These are phyloP conservation scores for Cryphonectria naterciae DNA, from an alignment of 2,329 filamentous ascomycete species.

Conservation along the genomic window DNA sequence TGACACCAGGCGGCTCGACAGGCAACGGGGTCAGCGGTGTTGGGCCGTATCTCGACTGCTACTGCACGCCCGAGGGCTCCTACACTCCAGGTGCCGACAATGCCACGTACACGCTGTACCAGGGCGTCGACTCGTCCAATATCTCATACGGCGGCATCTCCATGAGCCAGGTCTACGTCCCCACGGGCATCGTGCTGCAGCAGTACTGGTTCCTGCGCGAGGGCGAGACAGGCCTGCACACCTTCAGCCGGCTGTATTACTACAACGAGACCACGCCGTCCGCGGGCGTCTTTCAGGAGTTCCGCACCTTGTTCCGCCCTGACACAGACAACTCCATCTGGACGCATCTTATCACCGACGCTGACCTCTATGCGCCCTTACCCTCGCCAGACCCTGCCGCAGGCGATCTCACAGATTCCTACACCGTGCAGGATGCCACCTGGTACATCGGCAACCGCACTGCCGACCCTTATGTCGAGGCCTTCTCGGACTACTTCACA, in stretches of 20 bases:
- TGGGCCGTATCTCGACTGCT: constrained; percentile 52
- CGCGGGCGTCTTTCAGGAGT: constrained; percentile 62
- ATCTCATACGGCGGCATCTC: constrained; percentile 61
- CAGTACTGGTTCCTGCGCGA: constrained; percentile 69
- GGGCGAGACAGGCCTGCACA: constrained; percentile 65
- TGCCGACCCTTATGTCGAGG: constrained; percentile 57
- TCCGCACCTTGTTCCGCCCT: constrained; percentile 64
- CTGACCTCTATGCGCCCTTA: constrained; percentile 56
- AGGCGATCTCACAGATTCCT: constrained; percentile 46
- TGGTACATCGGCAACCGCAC: constrained; percentile 62
- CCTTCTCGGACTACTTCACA: constrained; percentile 65
- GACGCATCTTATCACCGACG: constrained; percentile 65
- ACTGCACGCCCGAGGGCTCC: constrained; percentile 61
- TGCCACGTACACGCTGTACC: constrained; percentile 54
- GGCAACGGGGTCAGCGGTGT: constrained; percentile 24
- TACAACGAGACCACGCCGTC: constrained; percentile 60
- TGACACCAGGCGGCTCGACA: constrained; percentile 26
- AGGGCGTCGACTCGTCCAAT: constrained; percentile 53
- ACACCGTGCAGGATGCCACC: constrained; percentile 64
- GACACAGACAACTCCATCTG: constrained; percentile 62
- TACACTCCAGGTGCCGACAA: constrained; percentile 59
- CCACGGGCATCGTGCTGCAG: constrained; percentile 62
- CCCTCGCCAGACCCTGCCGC: constrained; percentile 44
- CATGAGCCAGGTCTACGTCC: constrained; percentile 61
- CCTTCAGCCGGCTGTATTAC: constrained; percentile 63